phyloP scores from a whole-genome alignment of 78 protist genomes.

The Polysphondylium violaceum region DNA sequence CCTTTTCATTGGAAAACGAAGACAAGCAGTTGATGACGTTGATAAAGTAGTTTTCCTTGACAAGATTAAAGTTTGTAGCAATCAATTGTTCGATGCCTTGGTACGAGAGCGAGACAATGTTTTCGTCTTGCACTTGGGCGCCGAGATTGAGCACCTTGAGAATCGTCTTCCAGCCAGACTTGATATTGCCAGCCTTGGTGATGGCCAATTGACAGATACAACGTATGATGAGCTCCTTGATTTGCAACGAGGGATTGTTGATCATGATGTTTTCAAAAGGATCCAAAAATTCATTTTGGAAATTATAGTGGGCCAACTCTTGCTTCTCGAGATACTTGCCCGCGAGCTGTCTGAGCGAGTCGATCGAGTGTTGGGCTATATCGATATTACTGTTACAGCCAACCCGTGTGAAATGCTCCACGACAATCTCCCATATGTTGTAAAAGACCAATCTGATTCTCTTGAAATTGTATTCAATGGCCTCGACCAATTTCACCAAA shows the following conservation, averaged over 20 bases:
- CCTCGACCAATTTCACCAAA: constrained; percentile 96
- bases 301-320: constrained; percentile 93
- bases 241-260: background rate
- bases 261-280: constrained; percentile 95
- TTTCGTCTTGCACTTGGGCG: constrained; percentile 22
- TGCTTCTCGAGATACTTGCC: constrained; percentile 94
- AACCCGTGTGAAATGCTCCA: constrained; percentile 66
- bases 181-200: constrained; percentile 76
- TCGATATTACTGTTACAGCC: constrained; percentile 84
- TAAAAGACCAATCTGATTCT: constrained; percentile 92
- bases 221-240: constrained; percentile 69
- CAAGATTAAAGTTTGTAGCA: constrained; percentile 11
- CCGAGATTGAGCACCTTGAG: constrained; percentile 84
- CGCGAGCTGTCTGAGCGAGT: constrained; percentile 97
- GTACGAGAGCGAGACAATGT: constrained; percentile 80
- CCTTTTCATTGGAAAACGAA: constrained; percentile 22
- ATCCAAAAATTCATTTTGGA: constrained; percentile 96
- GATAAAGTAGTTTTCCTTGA: constrained; percentile 79
- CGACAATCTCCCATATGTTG: constrained; percentile 93
- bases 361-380: constrained; percentile 94
- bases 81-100: constrained; percentile 57
- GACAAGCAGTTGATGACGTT: constrained; percentile 78
- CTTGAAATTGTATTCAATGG: constrained; percentile 95
- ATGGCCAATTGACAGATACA: constrained; percentile 43
- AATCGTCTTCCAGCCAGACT: constrained; percentile 97